A percentile compares a stretch with the other conserved stretches of the same genome.
Conservation (phyloP, 2,329 filamentous ascomycete genomes). For the Colletotrichum eleusines region DNA sequence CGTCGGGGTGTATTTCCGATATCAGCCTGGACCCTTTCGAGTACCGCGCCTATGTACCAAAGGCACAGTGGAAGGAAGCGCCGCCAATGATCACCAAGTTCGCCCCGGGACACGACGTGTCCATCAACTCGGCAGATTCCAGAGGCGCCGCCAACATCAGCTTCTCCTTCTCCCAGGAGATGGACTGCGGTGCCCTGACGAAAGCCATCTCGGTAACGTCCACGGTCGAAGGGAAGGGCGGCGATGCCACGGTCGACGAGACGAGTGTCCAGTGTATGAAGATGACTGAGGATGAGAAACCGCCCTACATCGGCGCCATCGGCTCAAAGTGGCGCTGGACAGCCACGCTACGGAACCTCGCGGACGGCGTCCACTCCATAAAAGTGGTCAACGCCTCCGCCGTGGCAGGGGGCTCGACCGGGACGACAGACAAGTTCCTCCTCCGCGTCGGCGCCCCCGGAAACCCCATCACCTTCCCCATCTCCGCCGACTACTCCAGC, state of each 20-base stretch:
- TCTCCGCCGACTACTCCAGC: slow-evolving; percentile 53
- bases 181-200: background rate
- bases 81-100: slow-evolving; percentile 71
- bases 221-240: background rate
- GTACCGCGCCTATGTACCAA: slow-evolving; percentile 70
- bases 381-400: slow-evolving; percentile 67
- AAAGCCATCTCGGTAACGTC: background rate
- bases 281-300: background rate
- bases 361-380: slow-evolving; percentile 71
- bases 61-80: slow-evolving; percentile 61
- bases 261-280: slow-evolving; percentile 5
- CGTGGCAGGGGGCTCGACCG: slow-evolving; percentile 52
- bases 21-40: slow-evolving; percentile 67
- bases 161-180: slow-evolving; percentile 1
- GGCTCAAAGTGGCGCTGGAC: slow-evolving; percentile 65
- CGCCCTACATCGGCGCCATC: slow-evolving; percentile 52
- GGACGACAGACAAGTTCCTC: background rate
- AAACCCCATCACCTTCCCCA: background rate
- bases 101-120: slow-evolving; percentile 69
- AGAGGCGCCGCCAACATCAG: background rate
- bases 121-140: slow-evolving; percentile 56
- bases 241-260: slow-evolving; percentile 45
- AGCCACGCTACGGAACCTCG: slow-evolving; percentile 65
- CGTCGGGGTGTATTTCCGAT: slow-evolving; percentile 40
- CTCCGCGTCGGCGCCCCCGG: background rate